Percentiles rank a stretch among this genome's conserved stretches.
phyloP scores from a whole-genome alignment of 176 grass and related monocot genomes.

The Zizania latifolia region DNA sequence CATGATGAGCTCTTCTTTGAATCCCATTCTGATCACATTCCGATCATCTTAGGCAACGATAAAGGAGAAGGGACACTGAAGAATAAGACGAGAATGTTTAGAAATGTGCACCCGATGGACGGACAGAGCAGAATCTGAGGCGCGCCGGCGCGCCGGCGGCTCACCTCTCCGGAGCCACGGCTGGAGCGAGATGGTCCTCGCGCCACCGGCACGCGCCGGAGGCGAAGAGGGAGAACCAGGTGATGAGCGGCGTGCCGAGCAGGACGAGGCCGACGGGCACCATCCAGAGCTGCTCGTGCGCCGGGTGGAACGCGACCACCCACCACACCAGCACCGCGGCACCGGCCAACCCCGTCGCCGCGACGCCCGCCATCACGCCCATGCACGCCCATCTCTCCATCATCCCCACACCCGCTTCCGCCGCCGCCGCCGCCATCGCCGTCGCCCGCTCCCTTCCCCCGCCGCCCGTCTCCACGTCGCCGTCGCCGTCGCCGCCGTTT shows the following conservation, averaged over 20 bases:
- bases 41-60: not conserved
- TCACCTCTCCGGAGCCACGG: slow-evolving; percentile 16
- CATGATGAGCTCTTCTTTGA: not conserved
- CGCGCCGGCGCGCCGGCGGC: not conserved
- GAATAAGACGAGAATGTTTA: not conserved
- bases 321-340: slow-evolving; percentile 71
- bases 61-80: not conserved
- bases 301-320: slow-evolving; percentile 64
- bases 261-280: slow-evolving; percentile 84
- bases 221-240: slow-evolving; percentile 69
- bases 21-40: not conserved
- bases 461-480: slow-evolving; percentile 21
- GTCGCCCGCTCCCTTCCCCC: rapidly evolving
- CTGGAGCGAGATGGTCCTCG: not conserved
- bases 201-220: slow-evolving; percentile 28
- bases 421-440: not conserved
- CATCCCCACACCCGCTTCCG: not conserved
- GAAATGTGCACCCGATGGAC: not conserved
- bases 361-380: slow-evolving; percentile 24
- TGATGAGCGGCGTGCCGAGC: slow-evolving; percentile 68
- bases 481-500: not conserved
- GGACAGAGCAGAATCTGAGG: not conserved
- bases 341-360: slow-evolving; percentile 34
- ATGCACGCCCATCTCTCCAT: not conserved
- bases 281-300: slow-evolving; percentile 77